Conservation (phyloP, 352 stramenopile genomes). For the Phytophthora lateralis region DNA sequence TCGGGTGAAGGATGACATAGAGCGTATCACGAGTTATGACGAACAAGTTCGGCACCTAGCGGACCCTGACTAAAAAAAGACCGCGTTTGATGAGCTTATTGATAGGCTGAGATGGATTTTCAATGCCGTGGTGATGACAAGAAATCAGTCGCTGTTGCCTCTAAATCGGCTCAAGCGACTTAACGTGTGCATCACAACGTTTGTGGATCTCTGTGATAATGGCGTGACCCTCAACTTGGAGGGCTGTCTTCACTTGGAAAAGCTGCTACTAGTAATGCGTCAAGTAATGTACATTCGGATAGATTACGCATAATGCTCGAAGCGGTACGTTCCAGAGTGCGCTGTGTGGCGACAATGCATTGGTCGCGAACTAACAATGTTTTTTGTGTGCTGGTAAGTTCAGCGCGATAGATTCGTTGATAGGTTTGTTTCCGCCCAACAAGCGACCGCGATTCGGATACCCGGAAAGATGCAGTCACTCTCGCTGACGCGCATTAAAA, state of each 20-base stretch:
- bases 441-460: conserved; percentile 16
- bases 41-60: not conserved
- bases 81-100: conserved; percentile 23
- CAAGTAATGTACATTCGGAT: conserved; percentile 21
- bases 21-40: not conserved
- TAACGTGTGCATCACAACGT: conserved; percentile 14
- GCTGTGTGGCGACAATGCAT: not conserved
- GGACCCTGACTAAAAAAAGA: conserved; percentile 4
- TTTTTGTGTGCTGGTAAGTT: not conserved
- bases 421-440: conserved; percentile 15
- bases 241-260: conserved; percentile 22
- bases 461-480: conserved; percentile 3
- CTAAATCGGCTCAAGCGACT: conserved; percentile 13
- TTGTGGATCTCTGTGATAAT: conserved; percentile 16
- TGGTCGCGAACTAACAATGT: not conserved
- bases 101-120: conserved; percentile 21
- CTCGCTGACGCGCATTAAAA: not conserved
- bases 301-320: conserved; percentile 22
- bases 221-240: conserved; percentile 21
- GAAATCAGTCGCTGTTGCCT: conserved; percentile 8
- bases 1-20: not conserved
- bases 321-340: conserved; percentile 6
- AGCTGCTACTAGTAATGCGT: conserved; percentile 19
- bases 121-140: conserved; percentile 18
- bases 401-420: conserved; percentile 12